These are phyloP conservation scores for Pleomassaria siparia DNA, from an alignment of 2,329 filamentous ascomycete species.

Conservation along the genomic window DNA sequence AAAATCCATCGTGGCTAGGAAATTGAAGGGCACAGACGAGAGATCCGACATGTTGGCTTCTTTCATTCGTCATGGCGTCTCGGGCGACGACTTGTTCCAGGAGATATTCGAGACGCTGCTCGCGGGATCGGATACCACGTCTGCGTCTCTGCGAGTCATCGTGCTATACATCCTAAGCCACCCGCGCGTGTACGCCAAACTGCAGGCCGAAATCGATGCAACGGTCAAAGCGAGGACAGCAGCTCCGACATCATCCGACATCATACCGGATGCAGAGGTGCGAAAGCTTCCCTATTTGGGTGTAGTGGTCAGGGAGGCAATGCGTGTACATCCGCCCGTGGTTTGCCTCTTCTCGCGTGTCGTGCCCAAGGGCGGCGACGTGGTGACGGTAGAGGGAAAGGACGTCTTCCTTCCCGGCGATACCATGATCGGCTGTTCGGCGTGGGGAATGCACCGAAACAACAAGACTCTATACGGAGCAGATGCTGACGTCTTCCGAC, in stretches of 20 bases:
- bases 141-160: constrained; percentile 56
- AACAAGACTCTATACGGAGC: constrained; percentile 33
- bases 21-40: constrained; percentile 41
- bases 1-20: constrained; percentile 18
- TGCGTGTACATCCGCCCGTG: constrained; percentile 49
- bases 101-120: constrained; percentile 52
- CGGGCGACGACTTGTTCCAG: constrained; percentile 43
- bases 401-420: constrained; percentile 38
- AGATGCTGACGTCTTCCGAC: constrained; percentile 51
- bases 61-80: constrained; percentile 52
- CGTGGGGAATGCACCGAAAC: constrained; percentile 35
- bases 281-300: constrained; percentile 47
- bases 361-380: constrained; percentile 35
- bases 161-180: constrained; percentile 57
- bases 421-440: constrained; percentile 37
- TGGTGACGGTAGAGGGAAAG: constrained; percentile 27
- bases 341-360: constrained; percentile 35
- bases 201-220: constrained; percentile 51
- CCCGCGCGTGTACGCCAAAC: constrained; percentile 47
- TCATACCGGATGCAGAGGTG: constrained; percentile 53
- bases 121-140: constrained; percentile 61
- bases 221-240: constrained; percentile 41
- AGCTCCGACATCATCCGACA: constrained; percentile 32
- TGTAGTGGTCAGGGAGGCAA: constrained; percentile 51
- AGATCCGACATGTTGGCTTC: constrained; percentile 57